Conservation (phyloP, 2,329 filamentous ascomycete genomes). For the Orbilia quercus region DNA sequence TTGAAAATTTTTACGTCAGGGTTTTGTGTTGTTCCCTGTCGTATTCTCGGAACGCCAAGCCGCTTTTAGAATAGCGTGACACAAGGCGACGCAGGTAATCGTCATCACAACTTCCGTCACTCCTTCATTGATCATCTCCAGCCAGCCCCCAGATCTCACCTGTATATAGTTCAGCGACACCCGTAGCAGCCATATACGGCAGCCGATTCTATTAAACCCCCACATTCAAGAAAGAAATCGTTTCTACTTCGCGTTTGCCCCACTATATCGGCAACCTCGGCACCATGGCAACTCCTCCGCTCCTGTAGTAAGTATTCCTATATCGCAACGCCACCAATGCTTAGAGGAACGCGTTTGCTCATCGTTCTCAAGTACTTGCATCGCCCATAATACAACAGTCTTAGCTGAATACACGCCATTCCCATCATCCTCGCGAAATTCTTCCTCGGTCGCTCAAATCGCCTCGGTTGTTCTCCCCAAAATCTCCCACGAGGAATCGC, state of each 20-base stretch:
- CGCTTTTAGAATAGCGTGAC: constrained; percentile 36
- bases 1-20: constrained; percentile 37
- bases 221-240: not conserved
- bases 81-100: constrained; percentile 44
- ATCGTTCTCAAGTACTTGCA: constrained; percentile 76
- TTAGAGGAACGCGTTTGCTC: constrained; percentile 42
- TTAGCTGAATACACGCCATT: constrained; percentile 86
- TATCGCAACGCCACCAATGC: constrained; percentile 3
- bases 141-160: not conserved
- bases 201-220: not conserved
- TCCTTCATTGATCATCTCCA: constrained; percentile 5
- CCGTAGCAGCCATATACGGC: not conserved
- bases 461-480: constrained; percentile 95
- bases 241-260: not conserved
- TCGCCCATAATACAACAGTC: constrained; percentile 92
- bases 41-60: constrained; percentile 49
- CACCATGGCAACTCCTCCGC: constrained; percentile 57
- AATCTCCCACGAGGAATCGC: constrained; percentile 80
- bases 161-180: not conserved
- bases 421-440: constrained; percentile 78
- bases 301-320: constrained; percentile 52
- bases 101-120: constrained; percentile 35
- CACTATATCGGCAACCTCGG: not conserved
- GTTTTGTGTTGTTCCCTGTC: constrained; percentile 53
- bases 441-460: constrained; percentile 74